phyloP scores from a whole-genome alignment of 1,139 yeast species.

The Pneumocystis oryctolagi region DNA sequence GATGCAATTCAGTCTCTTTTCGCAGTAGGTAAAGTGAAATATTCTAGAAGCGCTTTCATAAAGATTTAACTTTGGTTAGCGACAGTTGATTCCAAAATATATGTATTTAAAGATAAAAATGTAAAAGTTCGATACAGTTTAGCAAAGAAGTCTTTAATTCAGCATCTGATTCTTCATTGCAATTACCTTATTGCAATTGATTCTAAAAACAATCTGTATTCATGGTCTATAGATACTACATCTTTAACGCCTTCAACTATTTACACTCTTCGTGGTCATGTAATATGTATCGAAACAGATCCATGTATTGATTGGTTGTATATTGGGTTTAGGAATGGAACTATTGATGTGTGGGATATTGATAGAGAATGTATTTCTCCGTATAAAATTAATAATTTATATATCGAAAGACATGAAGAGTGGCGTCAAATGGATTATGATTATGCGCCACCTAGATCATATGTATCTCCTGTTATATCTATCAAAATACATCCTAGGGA shows the following conservation, averaged over 20 bases:
- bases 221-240: slow-evolving; percentile 55
- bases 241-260: slow-evolving; percentile 13
- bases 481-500: slow-evolving; percentile 83
- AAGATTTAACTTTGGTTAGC: neutral
- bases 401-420: slow-evolving; percentile 27
- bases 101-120: slow-evolving; percentile 70
- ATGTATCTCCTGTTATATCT: slow-evolving; percentile 42
- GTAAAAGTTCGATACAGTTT: slow-evolving; percentile 52
- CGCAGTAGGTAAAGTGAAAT: slow-evolving; percentile 45
- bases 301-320: slow-evolving; percentile 80
- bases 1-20: slow-evolving; percentile 81
- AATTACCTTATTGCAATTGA: slow-evolving; percentile 68
- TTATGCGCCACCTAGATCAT: slow-evolving; percentile 16
- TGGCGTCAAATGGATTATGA: slow-evolving; percentile 15
- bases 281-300: slow-evolving; percentile 59
- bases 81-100: slow-evolving; percentile 25
- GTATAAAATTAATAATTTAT: slow-evolving; percentile 56
- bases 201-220: slow-evolving; percentile 38
- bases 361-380: slow-evolving; percentile 61
- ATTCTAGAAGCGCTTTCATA: neutral
- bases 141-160: slow-evolving; percentile 38
- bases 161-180: slow-evolving; percentile 49
- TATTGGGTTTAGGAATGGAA: slow-evolving; percentile 68
- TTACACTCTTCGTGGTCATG: slow-evolving; percentile 34
- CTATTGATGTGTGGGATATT: slow-evolving; percentile 60